Percentiles rank a stretch among this genome's conserved stretches.
These are phyloP conservation scores for Pholiota conissans DNA, from an alignment of 768 basidiomycete species.

Conservation along the genomic window DNA sequence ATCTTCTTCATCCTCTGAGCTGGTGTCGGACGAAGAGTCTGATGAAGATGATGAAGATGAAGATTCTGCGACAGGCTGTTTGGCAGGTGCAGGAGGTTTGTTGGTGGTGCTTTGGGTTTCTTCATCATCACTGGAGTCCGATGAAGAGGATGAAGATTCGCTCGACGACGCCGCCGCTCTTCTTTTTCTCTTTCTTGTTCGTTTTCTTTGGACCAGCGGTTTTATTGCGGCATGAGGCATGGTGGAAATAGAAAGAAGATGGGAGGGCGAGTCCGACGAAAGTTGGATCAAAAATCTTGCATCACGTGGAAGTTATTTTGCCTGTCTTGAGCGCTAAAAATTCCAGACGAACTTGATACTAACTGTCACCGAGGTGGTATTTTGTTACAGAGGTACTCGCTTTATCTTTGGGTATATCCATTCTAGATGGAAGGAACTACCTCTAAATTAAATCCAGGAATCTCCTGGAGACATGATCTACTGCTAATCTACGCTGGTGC, in stretches of 20 bases:
- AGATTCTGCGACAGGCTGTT: constrained; percentile 31
- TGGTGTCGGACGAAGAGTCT: constrained; percentile 21
- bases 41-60: constrained; percentile 29
- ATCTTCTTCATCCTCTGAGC: constrained; percentile 19
- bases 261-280: neutral
- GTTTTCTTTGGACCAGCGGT: constrained; percentile 39
- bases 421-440: no score
- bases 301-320: neutral
- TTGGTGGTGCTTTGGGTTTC: constrained; percentile 12
- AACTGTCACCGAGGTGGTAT: no score
- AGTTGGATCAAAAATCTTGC: neutral
- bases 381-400: no score
- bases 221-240: constrained; percentile 31
- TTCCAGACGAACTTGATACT: no score
- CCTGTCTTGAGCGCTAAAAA: neutral
- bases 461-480: no score
- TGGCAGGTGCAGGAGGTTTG: constrained; percentile 10
- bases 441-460: no score
- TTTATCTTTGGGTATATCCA: no score
- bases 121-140: constrained; percentile 29
- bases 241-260: neutral
- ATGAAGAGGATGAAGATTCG: constrained; percentile 43
- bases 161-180: constrained; percentile 41
- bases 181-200: constrained; percentile 56
- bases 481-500: no score